Evolutionary conservation across 225 moss, liverwort and hornwort genomes (phyloP).

Genomic region (Polytrichum formosum): DNA sequence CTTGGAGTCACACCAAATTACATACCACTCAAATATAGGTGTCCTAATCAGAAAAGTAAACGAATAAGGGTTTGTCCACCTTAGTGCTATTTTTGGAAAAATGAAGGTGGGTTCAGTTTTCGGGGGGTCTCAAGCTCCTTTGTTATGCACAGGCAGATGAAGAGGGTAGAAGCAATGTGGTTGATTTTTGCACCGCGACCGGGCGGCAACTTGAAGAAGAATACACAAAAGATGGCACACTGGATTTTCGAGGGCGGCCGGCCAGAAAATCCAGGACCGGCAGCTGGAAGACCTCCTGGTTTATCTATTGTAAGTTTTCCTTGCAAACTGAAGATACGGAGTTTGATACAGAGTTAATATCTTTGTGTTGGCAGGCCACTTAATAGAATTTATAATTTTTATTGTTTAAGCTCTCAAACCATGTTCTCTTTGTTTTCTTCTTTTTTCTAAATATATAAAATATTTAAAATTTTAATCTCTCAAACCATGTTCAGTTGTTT

Average conservation of each 20-base stretch:
- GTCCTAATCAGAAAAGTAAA: no score
- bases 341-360: no score
- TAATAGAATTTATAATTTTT: not conserved
- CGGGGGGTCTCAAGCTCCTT: not conserved
- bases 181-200: not conserved
- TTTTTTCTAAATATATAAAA: no score
- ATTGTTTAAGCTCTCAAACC: not conserved
- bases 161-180: not conserved
- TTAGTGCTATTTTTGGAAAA: no score
- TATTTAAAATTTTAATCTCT: not conserved
- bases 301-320: conserved; percentile 25
- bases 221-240: conserved; percentile 40
- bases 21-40: no score
- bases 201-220: not conserved
- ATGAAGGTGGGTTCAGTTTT: no score
- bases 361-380: no score
- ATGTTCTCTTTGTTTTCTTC: no score
- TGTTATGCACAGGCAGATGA: conserved; percentile 11
- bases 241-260: conserved; percentile 31
- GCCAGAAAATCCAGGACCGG: conserved; percentile 32
- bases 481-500: no score
- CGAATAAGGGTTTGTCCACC: no score
- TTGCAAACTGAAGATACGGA: no score
- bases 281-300: conserved; percentile 32
- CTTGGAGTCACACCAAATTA: no score